Evolutionary conservation across 2,329 filamentous ascomycete genomes (phyloP).

Genomic region (Phyllosticta citrichinensis): DNA sequence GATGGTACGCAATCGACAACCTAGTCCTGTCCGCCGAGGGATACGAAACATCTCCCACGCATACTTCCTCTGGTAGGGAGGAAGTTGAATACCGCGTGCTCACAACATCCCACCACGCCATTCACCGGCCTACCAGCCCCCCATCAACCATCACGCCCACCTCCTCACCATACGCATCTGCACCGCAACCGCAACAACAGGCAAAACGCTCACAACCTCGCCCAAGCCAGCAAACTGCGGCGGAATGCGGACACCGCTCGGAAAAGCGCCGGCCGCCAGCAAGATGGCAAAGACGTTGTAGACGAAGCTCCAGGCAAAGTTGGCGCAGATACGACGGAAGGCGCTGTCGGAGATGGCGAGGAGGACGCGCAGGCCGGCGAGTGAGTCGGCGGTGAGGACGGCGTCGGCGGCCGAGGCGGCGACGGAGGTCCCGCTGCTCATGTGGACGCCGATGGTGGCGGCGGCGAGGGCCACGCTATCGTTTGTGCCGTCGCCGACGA

Average conservation of each 20-base stretch:
- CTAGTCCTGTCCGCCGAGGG: too few relatives aligned
- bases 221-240: constrained; percentile 59
- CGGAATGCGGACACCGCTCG: constrained; percentile 43
- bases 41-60: too few relatives aligned
- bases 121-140: too few relatives aligned
- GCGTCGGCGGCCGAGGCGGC: constrained; percentile 55
- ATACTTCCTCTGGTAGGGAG: too few relatives aligned
- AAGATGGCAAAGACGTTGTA: constrained; percentile 63
- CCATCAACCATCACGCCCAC: neutral
- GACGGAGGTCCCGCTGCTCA: constrained; percentile 48
- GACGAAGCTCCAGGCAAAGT: constrained; percentile 59
- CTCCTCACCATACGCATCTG: constrained; percentile 28
- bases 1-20: too few relatives aligned
- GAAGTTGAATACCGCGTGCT: too few relatives aligned
- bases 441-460: constrained; percentile 61
- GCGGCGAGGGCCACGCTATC: constrained; percentile 63
- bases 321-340: constrained; percentile 42
- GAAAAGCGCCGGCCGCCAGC: constrained; percentile 56
- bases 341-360: constrained; percentile 43
- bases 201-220: constrained; percentile 63
- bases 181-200: constrained; percentile 52
- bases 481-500: constrained; percentile 71
- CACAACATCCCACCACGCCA: neutral
- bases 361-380: constrained; percentile 38
- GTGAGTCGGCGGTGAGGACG: constrained; percentile 3